A percentile compares a stretch with the other conserved stretches of the same genome.
These are phyloP conservation scores for Mortierella claussenii DNA, from an alignment of 192 early-diverging fungal species.

Conservation along the genomic window DNA sequence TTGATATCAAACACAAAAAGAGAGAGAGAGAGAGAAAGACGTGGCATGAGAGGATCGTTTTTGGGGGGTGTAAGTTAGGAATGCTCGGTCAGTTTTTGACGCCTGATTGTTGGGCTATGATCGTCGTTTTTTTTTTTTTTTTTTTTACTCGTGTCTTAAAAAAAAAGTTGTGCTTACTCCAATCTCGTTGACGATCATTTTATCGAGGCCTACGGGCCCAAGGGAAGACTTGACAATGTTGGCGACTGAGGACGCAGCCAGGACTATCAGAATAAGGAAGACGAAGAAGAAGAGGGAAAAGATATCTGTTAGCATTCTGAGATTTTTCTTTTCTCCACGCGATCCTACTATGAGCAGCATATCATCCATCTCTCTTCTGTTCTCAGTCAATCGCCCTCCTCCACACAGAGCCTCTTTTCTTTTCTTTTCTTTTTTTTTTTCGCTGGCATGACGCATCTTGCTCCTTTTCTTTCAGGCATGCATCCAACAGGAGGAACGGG, in stretches of 20 bases:
- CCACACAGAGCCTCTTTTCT: conserved; percentile 5
- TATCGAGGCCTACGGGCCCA: conserved; percentile 98
- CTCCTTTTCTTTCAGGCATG: too few relatives aligned
- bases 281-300: too few relatives aligned
- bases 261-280: conserved; percentile 81
- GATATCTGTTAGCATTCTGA: too few relatives aligned
- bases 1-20: background rate
- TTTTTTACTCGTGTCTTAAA: too few relatives aligned
- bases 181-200: conserved; percentile 99
- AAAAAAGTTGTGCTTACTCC: conserved; percentile 77
- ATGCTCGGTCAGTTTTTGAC: background rate
- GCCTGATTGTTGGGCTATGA: background rate
- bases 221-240: conserved; percentile 98
- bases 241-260: conserved; percentile 93
- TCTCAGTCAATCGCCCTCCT: too few relatives aligned
- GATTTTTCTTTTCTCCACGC: too few relatives aligned
- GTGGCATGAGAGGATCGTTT: too few relatives aligned
- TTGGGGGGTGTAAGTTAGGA: background rate
- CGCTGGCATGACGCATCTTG: background rate
- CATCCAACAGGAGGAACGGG: background rate
- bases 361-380: too few relatives aligned
- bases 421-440: conserved; percentile 8
- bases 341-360: too few relatives aligned
- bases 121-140: too few relatives aligned
- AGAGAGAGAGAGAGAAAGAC: background rate